phyloP scores from a whole-genome alignment of 208 protist genomes.

The Lotmaria passim region DNA sequence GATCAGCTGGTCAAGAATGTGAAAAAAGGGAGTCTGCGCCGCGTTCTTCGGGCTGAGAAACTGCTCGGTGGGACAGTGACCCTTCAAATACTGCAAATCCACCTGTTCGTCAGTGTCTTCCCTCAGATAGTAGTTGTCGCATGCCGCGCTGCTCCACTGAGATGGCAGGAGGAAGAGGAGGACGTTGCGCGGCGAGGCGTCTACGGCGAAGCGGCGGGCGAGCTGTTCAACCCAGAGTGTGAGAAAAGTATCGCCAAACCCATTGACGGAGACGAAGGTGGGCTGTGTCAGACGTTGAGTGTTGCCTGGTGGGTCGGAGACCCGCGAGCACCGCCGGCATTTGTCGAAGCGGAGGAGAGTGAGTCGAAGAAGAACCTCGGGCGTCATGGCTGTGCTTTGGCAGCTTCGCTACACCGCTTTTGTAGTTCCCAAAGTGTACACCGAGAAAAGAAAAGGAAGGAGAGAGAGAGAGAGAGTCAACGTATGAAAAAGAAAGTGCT shows the following conservation, averaged over 20 bases:
- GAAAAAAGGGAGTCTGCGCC: not conserved
- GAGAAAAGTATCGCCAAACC: conserved; percentile 4
- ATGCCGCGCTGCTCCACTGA: conserved; percentile 12
- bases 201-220: not conserved
- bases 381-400: not conserved
- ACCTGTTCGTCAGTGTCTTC: not conserved
- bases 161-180: conserved; percentile 20
- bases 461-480: not conserved
- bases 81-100: conserved; percentile 3
- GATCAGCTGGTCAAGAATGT: conserved; percentile 3
- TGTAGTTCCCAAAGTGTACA: not conserved
- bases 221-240: conserved; percentile 15
- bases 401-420: not conserved
- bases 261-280: not conserved
- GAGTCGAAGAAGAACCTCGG: conserved; percentile 19
- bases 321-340: not conserved
- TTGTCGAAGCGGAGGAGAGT: conserved; percentile 2
- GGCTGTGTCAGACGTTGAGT: too few species aligned
- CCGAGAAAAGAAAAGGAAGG: not conserved
- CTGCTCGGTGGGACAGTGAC: not conserved
- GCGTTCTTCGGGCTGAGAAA: not conserved
- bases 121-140: not conserved
- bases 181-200: not conserved
- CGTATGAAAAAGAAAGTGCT: not conserved
- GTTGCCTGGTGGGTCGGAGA: not conserved